Conservation (phyloP, 768 basidiomycete species). For the Lentinus brumalis region DNA sequence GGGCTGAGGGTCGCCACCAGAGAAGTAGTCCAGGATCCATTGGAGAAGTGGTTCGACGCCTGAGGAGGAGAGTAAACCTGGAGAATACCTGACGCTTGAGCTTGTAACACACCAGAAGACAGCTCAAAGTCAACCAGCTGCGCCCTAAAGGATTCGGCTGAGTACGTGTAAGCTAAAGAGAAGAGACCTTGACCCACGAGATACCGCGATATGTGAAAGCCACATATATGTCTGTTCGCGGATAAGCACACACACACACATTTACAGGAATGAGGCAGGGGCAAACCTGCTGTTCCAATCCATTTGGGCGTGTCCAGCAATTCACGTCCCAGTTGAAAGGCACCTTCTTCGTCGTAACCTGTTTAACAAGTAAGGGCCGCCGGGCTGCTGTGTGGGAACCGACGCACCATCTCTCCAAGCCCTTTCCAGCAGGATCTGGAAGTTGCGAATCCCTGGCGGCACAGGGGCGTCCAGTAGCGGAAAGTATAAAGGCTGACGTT, state of each 20-base stretch:
- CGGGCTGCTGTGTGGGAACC: background rate
- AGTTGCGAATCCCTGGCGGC: constrained; percentile 68
- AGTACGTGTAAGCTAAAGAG: too few relatives aligned
- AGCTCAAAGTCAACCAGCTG: constrained; percentile 68
- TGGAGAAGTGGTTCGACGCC: constrained; percentile 46
- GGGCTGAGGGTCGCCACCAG: constrained; percentile 19
- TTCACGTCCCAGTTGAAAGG: constrained; percentile 53
- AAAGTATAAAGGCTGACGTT: constrained; percentile 60
- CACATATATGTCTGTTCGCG: constrained; percentile 65
- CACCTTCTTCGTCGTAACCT: constrained; percentile 79
- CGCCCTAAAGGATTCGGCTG: constrained; percentile 39
- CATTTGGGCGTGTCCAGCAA: constrained; percentile 64
- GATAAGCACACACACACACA: background rate
- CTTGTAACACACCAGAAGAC: constrained; percentile 43
- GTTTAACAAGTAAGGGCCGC: background rate
- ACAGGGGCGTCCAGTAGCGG: constrained; percentile 56
- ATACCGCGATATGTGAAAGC: constrained; percentile 80
- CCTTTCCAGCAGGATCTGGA: constrained; percentile 79
- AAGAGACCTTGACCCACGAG: constrained; percentile 55
- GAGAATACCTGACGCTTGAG: background rate
- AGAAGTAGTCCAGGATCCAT: constrained; percentile 82
- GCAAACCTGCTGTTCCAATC: constrained; percentile 79
- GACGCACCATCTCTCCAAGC: constrained; percentile 74
- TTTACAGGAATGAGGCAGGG: background rate
- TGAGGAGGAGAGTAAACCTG: background rate